These are phyloP conservation scores for Nakazawaea molendinolei DNA, from an alignment of 805 yeast species.

Conservation along the genomic window DNA sequence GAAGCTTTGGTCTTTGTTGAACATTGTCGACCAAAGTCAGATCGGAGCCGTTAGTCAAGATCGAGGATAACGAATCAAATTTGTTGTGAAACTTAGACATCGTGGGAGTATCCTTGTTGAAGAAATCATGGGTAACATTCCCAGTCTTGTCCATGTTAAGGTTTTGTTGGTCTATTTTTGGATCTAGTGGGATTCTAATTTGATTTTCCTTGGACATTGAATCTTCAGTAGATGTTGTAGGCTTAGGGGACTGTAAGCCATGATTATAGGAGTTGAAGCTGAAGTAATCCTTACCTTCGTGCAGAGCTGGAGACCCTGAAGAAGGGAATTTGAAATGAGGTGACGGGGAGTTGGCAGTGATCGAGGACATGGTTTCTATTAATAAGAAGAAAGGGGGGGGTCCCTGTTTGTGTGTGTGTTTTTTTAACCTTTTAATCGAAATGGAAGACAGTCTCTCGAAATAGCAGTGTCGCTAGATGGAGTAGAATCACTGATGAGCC, in stretches of 20 bases:
- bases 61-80: constrained; percentile 7
- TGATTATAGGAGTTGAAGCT: constrained; percentile 1
- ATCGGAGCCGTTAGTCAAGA: constrained; percentile 1
- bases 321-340: constrained; percentile 10
- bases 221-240: background rate
- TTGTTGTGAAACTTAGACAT: constrained; percentile 4
- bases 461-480: no score
- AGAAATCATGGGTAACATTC: background rate
- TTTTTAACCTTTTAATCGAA: no score
- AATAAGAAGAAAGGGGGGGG: no score
- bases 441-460: no score
- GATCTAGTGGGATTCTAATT: no score
- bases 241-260: background rate
- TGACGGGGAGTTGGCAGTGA: constrained; percentile 8
- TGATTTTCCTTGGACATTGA: no score
- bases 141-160: no score
- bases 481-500: no score
- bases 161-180: no score
- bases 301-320: no score
- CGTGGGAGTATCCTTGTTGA: background rate
- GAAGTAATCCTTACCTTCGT: constrained; percentile 2
- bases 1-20: background rate
- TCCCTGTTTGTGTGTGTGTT: no score
- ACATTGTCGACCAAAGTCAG: constrained; percentile 3
- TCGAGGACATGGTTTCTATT: no score